Conservation (phyloP, 164 flowering plant species). For the Saururus chinensis region DNA sequence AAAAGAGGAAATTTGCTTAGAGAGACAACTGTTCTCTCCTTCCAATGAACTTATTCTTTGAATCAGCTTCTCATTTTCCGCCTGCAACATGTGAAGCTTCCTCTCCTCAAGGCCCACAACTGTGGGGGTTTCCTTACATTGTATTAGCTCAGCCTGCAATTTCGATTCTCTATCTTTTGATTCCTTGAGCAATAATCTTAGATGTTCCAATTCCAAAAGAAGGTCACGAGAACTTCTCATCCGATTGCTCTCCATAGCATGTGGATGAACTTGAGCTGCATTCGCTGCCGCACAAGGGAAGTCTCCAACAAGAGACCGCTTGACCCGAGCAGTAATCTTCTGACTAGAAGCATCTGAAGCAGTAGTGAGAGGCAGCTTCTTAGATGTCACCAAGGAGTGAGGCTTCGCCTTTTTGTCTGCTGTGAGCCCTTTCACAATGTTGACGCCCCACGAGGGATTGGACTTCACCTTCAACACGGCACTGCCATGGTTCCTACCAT, state of each 20-base stretch:
- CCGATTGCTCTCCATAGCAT: conserved; percentile 17
- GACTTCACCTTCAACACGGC: conserved; percentile 25
- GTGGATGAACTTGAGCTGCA: conserved; percentile 50
- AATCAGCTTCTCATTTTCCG: conserved; percentile 29
- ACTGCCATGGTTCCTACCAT: conserved; percentile 14
- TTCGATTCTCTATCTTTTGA: conserved; percentile 64
- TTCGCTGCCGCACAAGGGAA: conserved; percentile 40
- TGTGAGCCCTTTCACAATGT: conserved; percentile 64
- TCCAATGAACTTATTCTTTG: conserved; percentile 36
- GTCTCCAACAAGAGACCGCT: conserved; percentile 60
- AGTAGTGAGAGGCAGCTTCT: conserved; percentile 26
- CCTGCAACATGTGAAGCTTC: conserved; percentile 35
- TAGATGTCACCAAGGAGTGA: conserved; percentile 18
- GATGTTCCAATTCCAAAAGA: conserved; percentile 55
- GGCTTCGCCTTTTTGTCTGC: conserved; percentile 53
- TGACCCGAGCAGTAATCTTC: conserved; percentile 34
- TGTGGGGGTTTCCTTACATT: conserved; percentile 26
- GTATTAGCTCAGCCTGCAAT: conserved; percentile 46
- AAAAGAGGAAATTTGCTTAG: conserved; percentile 30
- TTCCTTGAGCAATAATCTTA: conserved; percentile 49
- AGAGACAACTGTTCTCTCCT: conserved; percentile 32
- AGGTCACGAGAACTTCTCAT: conserved; percentile 46
- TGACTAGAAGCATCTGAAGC: conserved; percentile 26
- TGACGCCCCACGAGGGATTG: conserved; percentile 63
- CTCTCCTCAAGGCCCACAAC: conserved; percentile 44